phyloP scores from a whole-genome alignment of 345 rosid genomes.

The Citrus glauca region DNA sequence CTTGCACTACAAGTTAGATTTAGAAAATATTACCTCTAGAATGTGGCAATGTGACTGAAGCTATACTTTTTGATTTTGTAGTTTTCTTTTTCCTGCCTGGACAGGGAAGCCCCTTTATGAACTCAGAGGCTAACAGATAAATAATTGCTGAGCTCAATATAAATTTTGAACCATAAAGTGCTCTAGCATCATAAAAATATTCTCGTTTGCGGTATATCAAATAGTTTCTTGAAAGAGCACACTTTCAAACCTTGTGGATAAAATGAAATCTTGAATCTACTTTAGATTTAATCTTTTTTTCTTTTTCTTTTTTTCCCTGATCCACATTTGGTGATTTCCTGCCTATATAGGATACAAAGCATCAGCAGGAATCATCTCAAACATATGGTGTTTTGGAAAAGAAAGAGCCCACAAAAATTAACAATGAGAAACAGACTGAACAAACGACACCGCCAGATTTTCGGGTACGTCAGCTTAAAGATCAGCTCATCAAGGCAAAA shows the following conservation, averaged over 20 bases:
- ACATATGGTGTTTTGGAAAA: slow-evolving; percentile 25
- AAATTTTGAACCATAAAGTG: neutral
- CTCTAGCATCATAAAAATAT: neutral
- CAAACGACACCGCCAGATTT: slow-evolving; percentile 48
- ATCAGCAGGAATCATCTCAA: slow-evolving; percentile 30
- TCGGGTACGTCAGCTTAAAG: slow-evolving; percentile 72
- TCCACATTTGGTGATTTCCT: neutral
- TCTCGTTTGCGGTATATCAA: neutral
- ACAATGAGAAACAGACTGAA: slow-evolving; percentile 33
- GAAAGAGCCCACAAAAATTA: slow-evolving; percentile 30
- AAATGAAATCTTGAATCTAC: neutral
- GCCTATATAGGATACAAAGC: slow-evolving; percentile 27
- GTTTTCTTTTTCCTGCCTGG: neutral
- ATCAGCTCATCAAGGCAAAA: slow-evolving; percentile 87
- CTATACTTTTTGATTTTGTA: neutral
- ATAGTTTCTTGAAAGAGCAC: neutral
- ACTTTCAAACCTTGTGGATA: neutral
- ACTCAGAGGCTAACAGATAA: neutral
- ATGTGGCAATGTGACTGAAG: neutral
- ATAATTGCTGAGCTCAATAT: neutral
- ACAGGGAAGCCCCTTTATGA: neutral
- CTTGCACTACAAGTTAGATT: neutral
- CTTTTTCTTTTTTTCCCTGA: neutral
- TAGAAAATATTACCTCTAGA: neutral
- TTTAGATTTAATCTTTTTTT: neutral